phyloP scores from a whole-genome alignment of 2,329 filamentous ascomycete genomes.

The Elsinoe perseae region DNA sequence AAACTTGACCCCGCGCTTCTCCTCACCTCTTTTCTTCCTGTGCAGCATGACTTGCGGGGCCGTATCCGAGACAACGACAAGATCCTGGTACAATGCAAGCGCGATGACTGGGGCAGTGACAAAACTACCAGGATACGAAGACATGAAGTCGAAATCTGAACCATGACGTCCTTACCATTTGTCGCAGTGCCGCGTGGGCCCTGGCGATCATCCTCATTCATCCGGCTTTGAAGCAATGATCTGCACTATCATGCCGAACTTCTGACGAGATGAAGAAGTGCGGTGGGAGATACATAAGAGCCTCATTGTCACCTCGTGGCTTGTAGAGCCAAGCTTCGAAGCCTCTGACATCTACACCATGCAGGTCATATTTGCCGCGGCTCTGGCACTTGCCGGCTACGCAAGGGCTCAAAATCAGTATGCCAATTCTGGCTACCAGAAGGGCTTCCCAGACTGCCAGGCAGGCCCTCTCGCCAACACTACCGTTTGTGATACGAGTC shows the following conservation, averaged over 20 bases:
- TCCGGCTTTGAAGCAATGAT: constrained; percentile 8
- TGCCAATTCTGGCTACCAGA: constrained; percentile 9
- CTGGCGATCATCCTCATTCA: constrained; percentile 6
- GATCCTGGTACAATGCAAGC: neutral
- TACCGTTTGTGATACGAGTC: constrained; percentile 43
- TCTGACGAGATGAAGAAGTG: neutral
- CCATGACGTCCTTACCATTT: neutral
- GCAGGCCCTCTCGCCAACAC: constrained; percentile 43
- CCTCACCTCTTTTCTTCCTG: neutral
- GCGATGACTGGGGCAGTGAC: neutral
- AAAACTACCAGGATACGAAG: neutral
- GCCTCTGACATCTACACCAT: neutral
- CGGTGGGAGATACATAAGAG: neutral
- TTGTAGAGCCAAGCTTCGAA: neutral
- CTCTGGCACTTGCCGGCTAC: constrained; percentile 14
- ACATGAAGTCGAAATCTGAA: neutral
- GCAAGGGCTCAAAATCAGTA: constrained; percentile 11
- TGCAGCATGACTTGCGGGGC: neutral
- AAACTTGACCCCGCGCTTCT: constrained; percentile 1
- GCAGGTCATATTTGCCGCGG: neutral
- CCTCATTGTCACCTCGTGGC: neutral
- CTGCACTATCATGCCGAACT: neutral
- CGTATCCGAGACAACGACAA: neutral
- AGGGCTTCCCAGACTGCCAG: constrained; percentile 42
- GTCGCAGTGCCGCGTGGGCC: neutral